Percentiles rank a stretch among this genome's conserved stretches.
These are phyloP conservation scores for Lactarius evosmus DNA, from an alignment of 768 basidiomycete genomes.

Conservation along the genomic window DNA sequence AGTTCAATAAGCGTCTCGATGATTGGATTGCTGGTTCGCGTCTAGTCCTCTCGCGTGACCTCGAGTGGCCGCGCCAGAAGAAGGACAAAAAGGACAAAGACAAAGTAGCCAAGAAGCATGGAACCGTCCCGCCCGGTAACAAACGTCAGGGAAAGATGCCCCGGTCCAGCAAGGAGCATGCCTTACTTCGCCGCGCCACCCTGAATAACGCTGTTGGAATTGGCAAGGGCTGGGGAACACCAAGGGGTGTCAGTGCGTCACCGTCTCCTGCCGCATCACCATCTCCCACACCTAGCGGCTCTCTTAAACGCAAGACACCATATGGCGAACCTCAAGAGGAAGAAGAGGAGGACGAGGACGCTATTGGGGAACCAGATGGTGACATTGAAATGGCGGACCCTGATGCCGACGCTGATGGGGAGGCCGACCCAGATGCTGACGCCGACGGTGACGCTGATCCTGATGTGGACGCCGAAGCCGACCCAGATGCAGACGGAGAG, in stretches of 20 bases:
- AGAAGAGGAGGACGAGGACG: conserved; percentile 50
- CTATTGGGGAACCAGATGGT: conserved; percentile 21
- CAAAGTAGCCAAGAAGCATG: conserved; percentile 57
- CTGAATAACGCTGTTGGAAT: conserved; percentile 35
- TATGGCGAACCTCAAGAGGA: conserved; percentile 64
- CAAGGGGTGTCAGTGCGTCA: conserved; percentile 31
- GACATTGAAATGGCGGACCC: conserved; percentile 46
- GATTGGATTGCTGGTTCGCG: conserved; percentile 94
- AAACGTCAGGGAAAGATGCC: conserved; percentile 31
- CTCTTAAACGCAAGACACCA: conserved; percentile 65
- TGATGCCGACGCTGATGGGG: conserved; percentile 56
- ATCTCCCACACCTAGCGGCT: conserved; percentile 51
- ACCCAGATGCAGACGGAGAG: conserved; percentile 55
- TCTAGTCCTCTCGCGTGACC: conserved; percentile 75
- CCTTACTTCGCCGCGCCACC: conserved; percentile 38
- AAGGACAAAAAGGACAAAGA: conserved; percentile 54
- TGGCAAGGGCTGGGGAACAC: conserved; percentile 30
- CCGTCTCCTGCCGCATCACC: conserved; percentile 44
- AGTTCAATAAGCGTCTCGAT: conserved; percentile 98
- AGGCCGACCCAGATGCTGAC: conserved; percentile 48
- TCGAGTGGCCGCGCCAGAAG: conserved; percentile 96
- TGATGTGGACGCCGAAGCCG: conserved; percentile 37
- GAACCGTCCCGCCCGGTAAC: conserved; percentile 14
- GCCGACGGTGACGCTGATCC: conserved; percentile 4
- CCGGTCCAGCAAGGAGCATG: conserved; percentile 28